Conservation (phyloP, 2,329 filamentous ascomycete genomes). For the Juglanconis sp. region DNA sequence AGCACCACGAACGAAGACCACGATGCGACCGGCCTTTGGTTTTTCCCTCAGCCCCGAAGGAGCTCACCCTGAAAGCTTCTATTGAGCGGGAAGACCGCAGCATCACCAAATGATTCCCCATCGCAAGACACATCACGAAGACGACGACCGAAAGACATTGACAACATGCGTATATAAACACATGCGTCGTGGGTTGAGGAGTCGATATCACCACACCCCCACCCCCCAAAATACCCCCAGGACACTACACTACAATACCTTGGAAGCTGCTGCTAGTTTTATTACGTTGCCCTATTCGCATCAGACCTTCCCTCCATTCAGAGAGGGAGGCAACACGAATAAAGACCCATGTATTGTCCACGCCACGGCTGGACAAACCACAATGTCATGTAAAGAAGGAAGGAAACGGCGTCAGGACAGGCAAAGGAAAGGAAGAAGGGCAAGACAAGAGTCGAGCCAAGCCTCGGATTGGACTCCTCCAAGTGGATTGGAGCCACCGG, state of each 20-base stretch:
- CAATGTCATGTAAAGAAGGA: slow-evolving; percentile 20
- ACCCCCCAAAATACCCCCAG: slow-evolving; percentile 21
- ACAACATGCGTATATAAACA: slow-evolving; percentile 32
- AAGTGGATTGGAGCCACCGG: slow-evolving; percentile 17
- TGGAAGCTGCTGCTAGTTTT: slow-evolving; percentile 18
- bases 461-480: slow-evolving; percentile 18
- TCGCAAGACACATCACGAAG: slow-evolving; percentile 17
- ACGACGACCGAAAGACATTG: slow-evolving; percentile 24
- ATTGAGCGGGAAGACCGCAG: slow-evolving; percentile 12
- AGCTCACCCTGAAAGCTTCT: background rate
- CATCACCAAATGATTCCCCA: slow-evolving; percentile 3
- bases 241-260: slow-evolving; percentile 24
- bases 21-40: slow-evolving; percentile 9
- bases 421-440: slow-evolving; percentile 11
- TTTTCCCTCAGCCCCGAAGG: background rate
- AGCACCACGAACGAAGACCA: slow-evolving; percentile 10
- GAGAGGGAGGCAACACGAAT: slow-evolving; percentile 14
- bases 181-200: slow-evolving; percentile 27
- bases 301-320: slow-evolving; percentile 9
- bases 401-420: slow-evolving; percentile 15
- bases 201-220: no score
- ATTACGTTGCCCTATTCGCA: slow-evolving; percentile 16
- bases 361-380: slow-evolving; percentile 16
- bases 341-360: slow-evolving; percentile 20
- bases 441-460: slow-evolving; percentile 19